Evolutionary conservation across 2,329 filamentous ascomycete species (phyloP).

Genomic region (Colletotrichum sp.): DNA sequence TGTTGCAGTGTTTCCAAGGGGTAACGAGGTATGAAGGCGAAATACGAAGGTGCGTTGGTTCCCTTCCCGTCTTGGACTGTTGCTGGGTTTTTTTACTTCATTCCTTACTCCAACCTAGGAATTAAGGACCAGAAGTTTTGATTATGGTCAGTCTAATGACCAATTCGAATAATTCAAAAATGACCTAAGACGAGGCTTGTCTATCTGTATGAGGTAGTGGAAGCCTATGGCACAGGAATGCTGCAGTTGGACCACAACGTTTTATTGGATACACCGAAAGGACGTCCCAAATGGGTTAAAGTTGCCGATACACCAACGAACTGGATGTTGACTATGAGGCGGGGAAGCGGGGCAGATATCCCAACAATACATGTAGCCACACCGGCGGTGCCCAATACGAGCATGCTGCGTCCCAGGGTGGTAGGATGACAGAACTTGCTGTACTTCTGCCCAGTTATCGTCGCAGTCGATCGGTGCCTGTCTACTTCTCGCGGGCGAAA

Average conservation of each 20-base stretch:
- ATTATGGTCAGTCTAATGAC: background rate
- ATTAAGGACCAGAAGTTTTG: fast-evolving
- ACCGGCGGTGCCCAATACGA: background rate
- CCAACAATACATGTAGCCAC: background rate
- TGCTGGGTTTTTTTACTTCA: background rate
- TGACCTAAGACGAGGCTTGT: background rate
- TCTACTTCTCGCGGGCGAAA: background rate
- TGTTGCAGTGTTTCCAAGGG: background rate
- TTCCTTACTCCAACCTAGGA: background rate
- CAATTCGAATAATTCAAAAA: background rate
- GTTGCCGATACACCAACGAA: background rate
- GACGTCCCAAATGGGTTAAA: background rate
- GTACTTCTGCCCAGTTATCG: background rate
- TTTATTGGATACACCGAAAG: background rate
- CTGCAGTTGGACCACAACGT: background rate
- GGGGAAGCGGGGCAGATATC: background rate
- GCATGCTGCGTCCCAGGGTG: background rate
- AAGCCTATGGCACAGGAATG: background rate
- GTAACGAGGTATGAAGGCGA: background rate
- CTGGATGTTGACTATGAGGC: background rate
- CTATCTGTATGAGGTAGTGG: background rate
- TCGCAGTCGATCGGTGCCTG: background rate
- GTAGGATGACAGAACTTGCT: background rate
- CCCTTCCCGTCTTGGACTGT: background rate
- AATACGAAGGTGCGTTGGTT: fast-evolving